These are phyloP conservation scores for Xylaria scruposa DNA, from an alignment of 495 filamentous ascomycete species.

Conservation along the genomic window DNA sequence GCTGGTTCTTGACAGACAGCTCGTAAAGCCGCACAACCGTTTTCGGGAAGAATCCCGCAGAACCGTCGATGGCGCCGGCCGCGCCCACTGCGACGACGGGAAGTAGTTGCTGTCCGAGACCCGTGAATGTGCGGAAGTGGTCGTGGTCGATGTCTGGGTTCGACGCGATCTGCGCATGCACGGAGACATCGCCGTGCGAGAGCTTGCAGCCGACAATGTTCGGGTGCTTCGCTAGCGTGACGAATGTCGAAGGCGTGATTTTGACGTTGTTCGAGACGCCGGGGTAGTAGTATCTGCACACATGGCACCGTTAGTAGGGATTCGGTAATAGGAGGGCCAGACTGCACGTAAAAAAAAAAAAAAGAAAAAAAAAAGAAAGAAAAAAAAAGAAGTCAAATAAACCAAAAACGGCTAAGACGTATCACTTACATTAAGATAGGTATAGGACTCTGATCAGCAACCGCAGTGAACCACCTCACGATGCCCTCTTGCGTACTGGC, in stretches of 20 bases:
- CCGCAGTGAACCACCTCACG: slow-evolving; percentile 58
- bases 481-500: slow-evolving; percentile 56
- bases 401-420: background rate
- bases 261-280: slow-evolving; percentile 67
- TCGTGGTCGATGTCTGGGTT: slow-evolving; percentile 56
- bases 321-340: background rate
- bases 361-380: too few species aligned
- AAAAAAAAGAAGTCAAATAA: background rate
- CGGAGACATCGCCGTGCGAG: slow-evolving; percentile 68
- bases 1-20: slow-evolving; percentile 47
- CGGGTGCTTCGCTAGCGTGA: slow-evolving; percentile 57
- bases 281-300: slow-evolving; percentile 66
- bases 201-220: slow-evolving; percentile 74
- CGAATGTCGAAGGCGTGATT: slow-evolving; percentile 62
- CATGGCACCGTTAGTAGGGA: background rate
- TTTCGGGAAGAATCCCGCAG: slow-evolving; percentile 67
- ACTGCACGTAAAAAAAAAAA: too few species aligned
- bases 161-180: slow-evolving; percentile 64
- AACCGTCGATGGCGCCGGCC: slow-evolving; percentile 68
- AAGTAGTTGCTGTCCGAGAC: slow-evolving; percentile 70
- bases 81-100: slow-evolving; percentile 64
- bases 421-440: slow-evolving; percentile 58
- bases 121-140: slow-evolving; percentile 66
- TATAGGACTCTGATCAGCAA: slow-evolving; percentile 61
- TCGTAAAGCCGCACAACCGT: slow-evolving; percentile 62